These are phyloP conservation scores for Pseudogymnoascus sp. DNA, from an alignment of 2,329 filamentous ascomycete genomes.

Conservation along the genomic window DNA sequence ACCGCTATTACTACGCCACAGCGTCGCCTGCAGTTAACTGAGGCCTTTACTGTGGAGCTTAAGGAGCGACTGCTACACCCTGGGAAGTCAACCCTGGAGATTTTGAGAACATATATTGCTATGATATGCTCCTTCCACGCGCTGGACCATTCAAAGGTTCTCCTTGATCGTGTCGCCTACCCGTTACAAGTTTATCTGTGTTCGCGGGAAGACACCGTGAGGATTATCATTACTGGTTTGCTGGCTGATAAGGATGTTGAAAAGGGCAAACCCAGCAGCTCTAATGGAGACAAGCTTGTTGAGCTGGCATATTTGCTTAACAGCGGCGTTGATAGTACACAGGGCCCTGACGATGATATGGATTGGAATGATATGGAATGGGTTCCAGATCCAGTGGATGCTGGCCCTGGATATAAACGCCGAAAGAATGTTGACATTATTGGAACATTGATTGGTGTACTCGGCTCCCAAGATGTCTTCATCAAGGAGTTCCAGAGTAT, in stretches of 20 bases:
- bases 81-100: slow-evolving; percentile 68
- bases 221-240: slow-evolving; percentile 69
- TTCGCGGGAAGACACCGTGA: slow-evolving; percentile 69
- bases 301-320: slow-evolving; percentile 61
- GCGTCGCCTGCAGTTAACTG: slow-evolving; percentile 63
- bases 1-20: slow-evolving; percentile 62
- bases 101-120: slow-evolving; percentile 69
- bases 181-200: slow-evolving; percentile 71
- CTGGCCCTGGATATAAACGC: slow-evolving; percentile 84
- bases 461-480: slow-evolving; percentile 85
- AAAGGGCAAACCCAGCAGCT: slow-evolving; percentile 29
- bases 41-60: slow-evolving; percentile 60
- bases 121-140: slow-evolving; percentile 73
- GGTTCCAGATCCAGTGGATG: slow-evolving; percentile 88
- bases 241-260: slow-evolving; percentile 52
- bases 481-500: slow-evolving; percentile 90
- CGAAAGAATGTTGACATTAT: slow-evolving; percentile 87
- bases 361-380: slow-evolving; percentile 92
- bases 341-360: slow-evolving; percentile 57
- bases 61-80: slow-evolving; percentile 65
- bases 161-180: slow-evolving; percentile 67
- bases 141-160: slow-evolving; percentile 69
- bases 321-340: slow-evolving; percentile 37
- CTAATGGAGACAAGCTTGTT: slow-evolving; percentile 46
- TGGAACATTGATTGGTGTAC: slow-evolving; percentile 78